phyloP scores from a whole-genome alignment of 805 yeast species.

The Candida endomychidarum region DNA sequence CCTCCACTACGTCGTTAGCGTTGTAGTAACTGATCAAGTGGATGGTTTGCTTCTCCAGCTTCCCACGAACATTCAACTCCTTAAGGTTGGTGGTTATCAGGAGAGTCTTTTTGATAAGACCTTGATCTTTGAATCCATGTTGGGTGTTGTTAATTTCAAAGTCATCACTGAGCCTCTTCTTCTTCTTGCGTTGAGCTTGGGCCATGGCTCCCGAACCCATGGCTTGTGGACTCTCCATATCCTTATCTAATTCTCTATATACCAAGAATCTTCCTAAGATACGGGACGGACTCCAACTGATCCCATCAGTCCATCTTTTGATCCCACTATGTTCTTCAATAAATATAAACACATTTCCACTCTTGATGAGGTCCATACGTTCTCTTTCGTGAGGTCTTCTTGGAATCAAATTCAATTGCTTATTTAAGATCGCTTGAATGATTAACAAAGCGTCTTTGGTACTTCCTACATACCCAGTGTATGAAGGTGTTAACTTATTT shows the following conservation, averaged over 20 bases:
- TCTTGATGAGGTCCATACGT: constrained; percentile 58
- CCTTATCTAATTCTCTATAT: constrained; percentile 62
- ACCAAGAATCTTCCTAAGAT: constrained; percentile 82
- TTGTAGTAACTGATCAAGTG: constrained; percentile 81
- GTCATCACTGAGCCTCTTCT: constrained; percentile 22
- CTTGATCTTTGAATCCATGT: constrained; percentile 66
- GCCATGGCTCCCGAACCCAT: background rate
- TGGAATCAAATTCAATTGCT: constrained; percentile 58
- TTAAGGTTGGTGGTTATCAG: constrained; percentile 52
- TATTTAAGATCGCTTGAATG: constrained; percentile 74
- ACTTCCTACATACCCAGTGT: constrained; percentile 72
- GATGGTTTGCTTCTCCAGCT: constrained; percentile 44
- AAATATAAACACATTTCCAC: constrained; percentile 84
- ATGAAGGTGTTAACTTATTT: constrained; percentile 49
- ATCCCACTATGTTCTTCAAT: constrained; percentile 80
- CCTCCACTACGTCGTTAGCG: constrained; percentile 67
- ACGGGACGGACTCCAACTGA: constrained; percentile 89
- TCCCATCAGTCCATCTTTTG: constrained; percentile 96
- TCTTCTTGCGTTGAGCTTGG: constrained; percentile 30
- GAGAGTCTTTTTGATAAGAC: constrained; percentile 81
- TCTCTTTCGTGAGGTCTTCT: constrained; percentile 85
- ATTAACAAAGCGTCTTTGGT: constrained; percentile 81
- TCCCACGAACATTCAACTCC: constrained; percentile 26
- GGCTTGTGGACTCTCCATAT: constrained; percentile 8
- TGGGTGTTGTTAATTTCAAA: constrained; percentile 43